Percentiles rank a stretch among this genome's conserved stretches.
phyloP scores from a whole-genome alignment of 352 stramenopile species.

The Phytophthora melonis region DNA sequence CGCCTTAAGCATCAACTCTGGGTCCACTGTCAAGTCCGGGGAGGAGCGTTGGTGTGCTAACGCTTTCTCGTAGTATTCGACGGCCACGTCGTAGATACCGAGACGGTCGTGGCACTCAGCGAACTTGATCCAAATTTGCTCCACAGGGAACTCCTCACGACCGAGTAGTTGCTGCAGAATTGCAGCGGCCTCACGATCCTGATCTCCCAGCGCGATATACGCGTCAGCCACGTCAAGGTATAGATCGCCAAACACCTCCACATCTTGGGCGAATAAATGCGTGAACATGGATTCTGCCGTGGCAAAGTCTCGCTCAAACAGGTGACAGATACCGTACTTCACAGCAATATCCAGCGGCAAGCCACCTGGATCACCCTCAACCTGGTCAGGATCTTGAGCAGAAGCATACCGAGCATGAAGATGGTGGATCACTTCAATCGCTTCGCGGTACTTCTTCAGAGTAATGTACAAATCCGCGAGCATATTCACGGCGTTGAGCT shows the following conservation, averaged over 20 bases:
- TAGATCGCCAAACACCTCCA: conserved; percentile 86
- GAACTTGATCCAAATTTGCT: conserved; percentile 88
- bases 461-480: conserved; percentile 89
- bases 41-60: conserved; percentile 62
- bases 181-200: conserved; percentile 71
- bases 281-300: conserved; percentile 87
- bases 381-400: conserved; percentile 63
- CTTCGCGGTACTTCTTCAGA: conserved; percentile 83
- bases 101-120: conserved; percentile 79
- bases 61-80: conserved; percentile 85
- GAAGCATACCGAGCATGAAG: conserved; percentile 73
- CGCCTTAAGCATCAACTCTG: conserved; percentile 71
- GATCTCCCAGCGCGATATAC: conserved; percentile 75
- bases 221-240: conserved; percentile 88
- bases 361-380: conserved; percentile 70
- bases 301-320: conserved; percentile 79
- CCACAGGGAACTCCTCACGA: conserved; percentile 73
- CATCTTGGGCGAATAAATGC: conserved; percentile 84
- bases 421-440: conserved; percentile 83
- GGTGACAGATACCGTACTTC: conserved; percentile 88
- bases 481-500: conserved; percentile 91
- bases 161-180: conserved; percentile 76
- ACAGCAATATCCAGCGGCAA: conserved; percentile 88
- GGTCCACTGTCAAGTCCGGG: conserved; percentile 61
- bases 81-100: conserved; percentile 65